Conservation (phyloP, 1,139 yeast genomes). For the Sporopachydermia cereana region DNA sequence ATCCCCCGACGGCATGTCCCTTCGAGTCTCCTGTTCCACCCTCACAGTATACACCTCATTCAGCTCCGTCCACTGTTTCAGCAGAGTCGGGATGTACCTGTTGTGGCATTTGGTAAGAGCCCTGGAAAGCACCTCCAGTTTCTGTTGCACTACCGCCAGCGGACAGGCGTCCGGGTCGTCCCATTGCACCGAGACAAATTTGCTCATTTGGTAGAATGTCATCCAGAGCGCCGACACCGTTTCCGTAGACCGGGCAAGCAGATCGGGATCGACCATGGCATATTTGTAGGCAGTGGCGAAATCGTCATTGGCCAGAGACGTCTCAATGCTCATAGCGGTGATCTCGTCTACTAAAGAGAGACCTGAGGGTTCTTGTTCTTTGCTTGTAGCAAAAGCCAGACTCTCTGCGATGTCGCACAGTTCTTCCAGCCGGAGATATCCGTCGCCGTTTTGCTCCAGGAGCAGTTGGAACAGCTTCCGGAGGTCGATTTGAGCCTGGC, state of each 20-base stretch:
- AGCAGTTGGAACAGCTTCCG: conserved; percentile 20
- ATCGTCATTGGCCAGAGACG: conserved; percentile 41
- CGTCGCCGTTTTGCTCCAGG: conserved; percentile 20
- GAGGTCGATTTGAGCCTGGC: conserved; percentile 17
- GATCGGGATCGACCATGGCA: conserved; percentile 27
- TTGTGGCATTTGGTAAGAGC: conserved; percentile 29
- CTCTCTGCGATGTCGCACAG: conserved; percentile 17
- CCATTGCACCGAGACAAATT: conserved; percentile 41
- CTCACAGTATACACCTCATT: background rate
- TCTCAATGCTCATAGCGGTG: conserved; percentile 42
- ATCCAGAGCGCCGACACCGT: conserved; percentile 28
- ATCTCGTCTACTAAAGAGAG: conserved; percentile 17
- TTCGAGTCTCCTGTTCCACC: background rate
- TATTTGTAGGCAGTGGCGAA: conserved; percentile 38
- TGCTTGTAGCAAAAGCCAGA: conserved; percentile 8
- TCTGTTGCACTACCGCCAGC: conserved; percentile 26
- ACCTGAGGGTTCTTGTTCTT: too few relatives aligned
- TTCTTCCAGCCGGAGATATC: conserved; percentile 19
- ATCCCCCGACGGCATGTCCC: too few relatives aligned
- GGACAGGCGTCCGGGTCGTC: conserved; percentile 21
- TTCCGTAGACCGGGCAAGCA: conserved; percentile 16
- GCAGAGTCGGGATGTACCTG: conserved; percentile 20
- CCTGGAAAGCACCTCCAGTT: conserved; percentile 33
- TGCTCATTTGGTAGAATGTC: conserved; percentile 48
- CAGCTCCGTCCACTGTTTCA: conserved; percentile 20